phyloP scores from a whole-genome alignment of 2,329 filamentous ascomycete species.

The Fusarium sp. region DNA sequence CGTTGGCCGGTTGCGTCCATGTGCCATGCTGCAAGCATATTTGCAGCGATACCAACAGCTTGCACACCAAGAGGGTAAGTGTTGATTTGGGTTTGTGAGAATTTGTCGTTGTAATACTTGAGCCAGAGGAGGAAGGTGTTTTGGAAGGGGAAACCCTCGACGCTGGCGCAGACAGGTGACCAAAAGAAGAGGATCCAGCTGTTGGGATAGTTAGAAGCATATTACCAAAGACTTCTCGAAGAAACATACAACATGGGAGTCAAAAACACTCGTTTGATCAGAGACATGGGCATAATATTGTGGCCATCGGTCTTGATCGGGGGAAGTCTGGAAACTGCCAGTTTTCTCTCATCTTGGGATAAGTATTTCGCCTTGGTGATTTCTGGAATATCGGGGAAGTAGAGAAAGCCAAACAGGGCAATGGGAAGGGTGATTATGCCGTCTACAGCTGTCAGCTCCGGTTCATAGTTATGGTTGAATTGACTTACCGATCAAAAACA shows the following conservation, averaged over 20 bases:
- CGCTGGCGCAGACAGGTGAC: constrained; percentile 39
- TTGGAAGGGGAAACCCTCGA: constrained; percentile 36
- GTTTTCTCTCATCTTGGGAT: constrained; percentile 44
- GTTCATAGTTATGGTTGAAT: rapidly evolving
- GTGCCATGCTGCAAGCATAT: constrained; percentile 32
- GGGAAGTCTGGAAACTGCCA: constrained; percentile 44
- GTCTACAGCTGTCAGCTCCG: background rate
- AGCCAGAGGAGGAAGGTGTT: constrained; percentile 40
- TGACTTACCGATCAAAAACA: constrained; percentile 37
- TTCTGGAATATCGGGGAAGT: constrained; percentile 44
- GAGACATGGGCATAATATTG: constrained; percentile 43
- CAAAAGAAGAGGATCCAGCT: constrained; percentile 52
- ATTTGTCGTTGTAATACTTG: constrained; percentile 31
- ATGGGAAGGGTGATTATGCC: constrained; percentile 38
- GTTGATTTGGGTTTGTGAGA: constrained; percentile 38
- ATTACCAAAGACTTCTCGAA: rapidly evolving
- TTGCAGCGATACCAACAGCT: constrained; percentile 38
- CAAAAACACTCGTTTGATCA: constrained; percentile 42
- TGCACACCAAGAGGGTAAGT: constrained; percentile 41
- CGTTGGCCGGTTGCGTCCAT: constrained; percentile 34
- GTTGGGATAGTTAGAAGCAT: background rate
- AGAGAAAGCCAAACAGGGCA: constrained; percentile 35
- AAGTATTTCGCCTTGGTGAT: constrained; percentile 48
- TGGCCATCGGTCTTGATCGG: constrained; percentile 47
- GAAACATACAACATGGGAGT: constrained; percentile 39